These are phyloP conservation scores for Trametes sanguinea DNA, from an alignment of 768 basidiomycete species.

Conservation along the genomic window DNA sequence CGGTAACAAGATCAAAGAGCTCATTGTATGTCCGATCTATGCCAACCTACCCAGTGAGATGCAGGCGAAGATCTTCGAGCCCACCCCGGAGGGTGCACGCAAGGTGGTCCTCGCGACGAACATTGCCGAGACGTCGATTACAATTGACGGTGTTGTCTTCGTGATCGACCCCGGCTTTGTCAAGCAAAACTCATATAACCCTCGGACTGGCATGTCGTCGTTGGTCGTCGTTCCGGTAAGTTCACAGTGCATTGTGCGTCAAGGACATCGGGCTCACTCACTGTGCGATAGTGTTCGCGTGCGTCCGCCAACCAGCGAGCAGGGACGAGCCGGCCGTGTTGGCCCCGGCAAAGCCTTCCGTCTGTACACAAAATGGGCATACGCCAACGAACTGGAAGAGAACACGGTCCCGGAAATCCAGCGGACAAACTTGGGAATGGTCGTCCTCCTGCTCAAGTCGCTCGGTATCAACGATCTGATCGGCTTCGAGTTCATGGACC, in stretches of 20 bases:
- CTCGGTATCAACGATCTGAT: slow-evolving; percentile 98
- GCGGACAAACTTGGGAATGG: slow-evolving; percentile 96
- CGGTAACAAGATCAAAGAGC: slow-evolving; percentile 93
- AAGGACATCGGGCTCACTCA: neutral
- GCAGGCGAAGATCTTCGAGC: slow-evolving; percentile 99
- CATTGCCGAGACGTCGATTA: slow-evolving; percentile 99
- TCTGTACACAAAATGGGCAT: slow-evolving; percentile 99
- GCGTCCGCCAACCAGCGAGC: slow-evolving; percentile 98
- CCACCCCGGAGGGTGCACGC: slow-evolving; percentile 92
- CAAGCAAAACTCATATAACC: slow-evolving; percentile 99
- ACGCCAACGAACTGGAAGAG: slow-evolving; percentile 90
- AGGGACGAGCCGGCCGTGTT: slow-evolving; percentile 94
- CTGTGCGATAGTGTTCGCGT: slow-evolving; percentile 73
- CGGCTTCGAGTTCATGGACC: slow-evolving; percentile 98
- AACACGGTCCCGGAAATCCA: slow-evolving; percentile 99
- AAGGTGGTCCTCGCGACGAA: slow-evolving; percentile 99
- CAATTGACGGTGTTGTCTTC: slow-evolving; percentile 98
- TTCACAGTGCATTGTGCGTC: slow-evolving; percentile 18
- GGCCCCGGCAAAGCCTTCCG: slow-evolving; percentile 98
- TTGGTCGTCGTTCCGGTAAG: slow-evolving; percentile 92
- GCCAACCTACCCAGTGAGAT: slow-evolving; percentile 99
- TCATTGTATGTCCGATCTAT: slow-evolving; percentile 97
- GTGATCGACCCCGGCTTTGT: slow-evolving; percentile 99
- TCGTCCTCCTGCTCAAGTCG: slow-evolving; percentile 92
- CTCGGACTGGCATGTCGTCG: slow-evolving; percentile 97